Evolutionary conservation across 2,329 filamentous ascomycete species (phyloP).

Genomic region (Claviceps africana): DNA sequence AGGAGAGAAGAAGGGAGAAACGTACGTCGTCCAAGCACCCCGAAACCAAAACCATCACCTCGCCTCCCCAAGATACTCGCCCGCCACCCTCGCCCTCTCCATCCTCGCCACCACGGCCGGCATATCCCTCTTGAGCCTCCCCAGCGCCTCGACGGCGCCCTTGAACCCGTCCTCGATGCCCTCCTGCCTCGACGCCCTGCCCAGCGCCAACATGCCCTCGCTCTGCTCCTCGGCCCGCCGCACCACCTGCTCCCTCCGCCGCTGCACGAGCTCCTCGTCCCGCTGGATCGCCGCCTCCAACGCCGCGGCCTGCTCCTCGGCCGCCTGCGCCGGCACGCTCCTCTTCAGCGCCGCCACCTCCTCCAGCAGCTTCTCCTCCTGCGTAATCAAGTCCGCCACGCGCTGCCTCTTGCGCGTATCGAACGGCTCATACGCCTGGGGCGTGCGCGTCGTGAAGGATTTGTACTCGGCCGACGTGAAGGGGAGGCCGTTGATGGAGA

Average conservation of each 20-base stretch:
- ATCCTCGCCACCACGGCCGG: constrained; percentile 49
- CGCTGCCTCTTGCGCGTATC: constrained; percentile 43
- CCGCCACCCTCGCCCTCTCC: constrained; percentile 48
- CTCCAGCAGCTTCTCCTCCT: constrained; percentile 50
- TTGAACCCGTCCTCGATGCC: constrained; percentile 32
- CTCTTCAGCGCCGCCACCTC: constrained; percentile 49
- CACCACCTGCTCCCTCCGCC: constrained; percentile 11
- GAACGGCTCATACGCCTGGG: constrained; percentile 42
- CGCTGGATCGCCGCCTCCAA: constrained; percentile 24
- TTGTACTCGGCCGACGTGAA: constrained; percentile 23
- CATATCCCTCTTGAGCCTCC: constrained; percentile 43
- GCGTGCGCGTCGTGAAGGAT: constrained; percentile 19
- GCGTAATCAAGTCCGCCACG: constrained; percentile 44
- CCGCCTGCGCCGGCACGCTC: constrained; percentile 31
- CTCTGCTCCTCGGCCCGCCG: constrained; percentile 12
- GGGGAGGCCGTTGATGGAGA: constrained; percentile 48
- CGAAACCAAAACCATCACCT: constrained; percentile 4
- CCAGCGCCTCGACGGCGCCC: constrained; percentile 35
- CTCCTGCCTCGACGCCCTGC: constrained; percentile 27
- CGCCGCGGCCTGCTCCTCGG: constrained; percentile 27
- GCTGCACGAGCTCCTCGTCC: constrained; percentile 33
- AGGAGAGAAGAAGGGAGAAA: neutral
- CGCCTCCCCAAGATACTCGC: constrained; percentile 37
- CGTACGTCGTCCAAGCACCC: neutral
- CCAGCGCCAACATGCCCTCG: constrained; percentile 16